Base-by-base conservation (phyloP, 352 stramenopile species). In the Globisporangium alternatum region DNA sequence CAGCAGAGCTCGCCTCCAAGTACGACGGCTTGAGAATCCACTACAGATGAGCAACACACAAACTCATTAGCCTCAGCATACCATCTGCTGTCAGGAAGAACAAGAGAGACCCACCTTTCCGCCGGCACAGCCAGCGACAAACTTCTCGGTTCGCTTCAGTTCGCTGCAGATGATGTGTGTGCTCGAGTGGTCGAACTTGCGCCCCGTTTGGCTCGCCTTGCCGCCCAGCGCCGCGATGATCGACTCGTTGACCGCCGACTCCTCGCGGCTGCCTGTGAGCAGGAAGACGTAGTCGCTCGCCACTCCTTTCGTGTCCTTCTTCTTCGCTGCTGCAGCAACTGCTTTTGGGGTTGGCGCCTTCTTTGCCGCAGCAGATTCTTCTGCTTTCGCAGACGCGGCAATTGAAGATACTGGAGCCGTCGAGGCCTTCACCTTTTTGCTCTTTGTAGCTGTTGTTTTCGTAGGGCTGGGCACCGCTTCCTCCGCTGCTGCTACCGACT, bases 21-120 rank as follows among this genome's bases (percentile, higher is more conserved):
- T 88, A 96, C n/a, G 86, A 91, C 41, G 85, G 86, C 62, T 89
- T 91, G 10, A 96, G 60, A 65, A 96, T 93, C 88, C 88, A 96
- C 84, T 95, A 59, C 28, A 56, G 17, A 65, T 41, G 15, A 43
- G 48, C 49, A 28, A 71, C 64, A 68, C 33, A 59, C 44, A 51
- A 39, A 58, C 6, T 13, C 7, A 19, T 30, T 43, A 49, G 31
- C 31, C 10, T 31, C 5, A 67, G 13, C 33, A 55, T 1, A 17
- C 25, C 25, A 28, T 28, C 25, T 1, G 25, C 25, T 28, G 25
- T 28, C 25, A 28, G 25, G 25, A 28, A 28, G 25, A 28, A 28
- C 13, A 6, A 6, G 3, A 44, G 9, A 30, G 7, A 62, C 72
- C 21, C 60, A 95, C 86, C 81, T 96, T 96, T 47, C 88, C 88